Evolutionary conservation across 2,329 filamentous ascomycete genomes (phyloP), one percentile per base, ranked within the genome.

Genomic region (Epicoccum sorghinum): DNA sequence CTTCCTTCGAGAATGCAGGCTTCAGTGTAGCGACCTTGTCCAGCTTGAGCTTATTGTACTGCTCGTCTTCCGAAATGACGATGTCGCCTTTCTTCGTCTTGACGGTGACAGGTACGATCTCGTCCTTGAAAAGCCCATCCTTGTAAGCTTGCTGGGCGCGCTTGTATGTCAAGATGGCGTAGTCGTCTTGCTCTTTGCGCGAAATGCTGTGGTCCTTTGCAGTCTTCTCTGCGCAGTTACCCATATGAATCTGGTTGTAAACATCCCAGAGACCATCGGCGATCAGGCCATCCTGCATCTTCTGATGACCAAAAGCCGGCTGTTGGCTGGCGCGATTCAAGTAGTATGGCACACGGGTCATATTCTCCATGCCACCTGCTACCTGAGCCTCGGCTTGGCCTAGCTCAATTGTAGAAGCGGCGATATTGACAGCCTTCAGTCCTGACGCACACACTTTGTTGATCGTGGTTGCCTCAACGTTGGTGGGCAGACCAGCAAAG

Each of bases 381-480:
- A 98, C 83, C 73, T 96, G 90, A 0, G 90, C 93, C 68, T 96
- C 90, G 13, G 91, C 86, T 8, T 96, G 83, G 4, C 95, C 93
- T 9, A 99, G 84, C 77, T 97, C 91, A 66, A 98, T 96, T 70
- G 96, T 95, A 71, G 96, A 91, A 1, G 93, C 93, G 1, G 93
- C 95, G 39, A 98, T 84, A 22, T 85, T 87, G 4, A 98, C 92
- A 1, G 95, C 90, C 77, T 99, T 99, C 62, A 99, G 81, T 4
- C 95, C 95, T 0, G 93, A 97, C 4, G 95, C 89, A 80, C 95
- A 99, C 56, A 99, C 95, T 79, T 99, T 99, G 83, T 99, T 99
- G 77, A 99, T 88, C 13, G 95, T 98, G 45, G 89, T 88, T 32
- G 93, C 89, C 78, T 99, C 95, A 52, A 96, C 84, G 6, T 83